These are phyloP conservation scores for Zygnema circumcarinatum DNA, from an alignment of 139 green algal genomes.

Conservation along the genomic window DNA sequence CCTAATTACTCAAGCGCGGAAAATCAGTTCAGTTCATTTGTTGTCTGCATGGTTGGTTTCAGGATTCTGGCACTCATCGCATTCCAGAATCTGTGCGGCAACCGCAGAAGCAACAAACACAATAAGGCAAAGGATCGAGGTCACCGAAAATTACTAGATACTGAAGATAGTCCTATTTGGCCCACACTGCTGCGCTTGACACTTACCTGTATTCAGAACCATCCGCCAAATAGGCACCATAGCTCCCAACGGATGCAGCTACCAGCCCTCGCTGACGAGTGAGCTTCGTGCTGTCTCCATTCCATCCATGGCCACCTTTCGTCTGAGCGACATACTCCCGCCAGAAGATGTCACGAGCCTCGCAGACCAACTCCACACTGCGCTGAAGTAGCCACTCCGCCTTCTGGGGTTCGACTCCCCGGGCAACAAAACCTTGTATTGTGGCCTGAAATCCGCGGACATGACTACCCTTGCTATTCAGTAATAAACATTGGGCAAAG, in stretches of 20 bases:
- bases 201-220: conserved; percentile 54
- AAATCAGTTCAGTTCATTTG: no score
- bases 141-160: no score
- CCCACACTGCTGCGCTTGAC: no score
- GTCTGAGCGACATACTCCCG: conserved; percentile 19
- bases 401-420: conserved; percentile 22
- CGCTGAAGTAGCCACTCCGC: conserved; percentile 31
- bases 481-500: no score
- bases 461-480: no score
- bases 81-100: no score
- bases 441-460: conserved; percentile 43
- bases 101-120: no score
- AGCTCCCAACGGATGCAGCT: conserved; percentile 56
- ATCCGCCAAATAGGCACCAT: conserved; percentile 56
- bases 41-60: no score
- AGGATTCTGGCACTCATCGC: no score
- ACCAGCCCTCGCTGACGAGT: conserved; percentile 38
- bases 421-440: conserved; percentile 43
- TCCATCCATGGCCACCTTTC: conserved; percentile 11
- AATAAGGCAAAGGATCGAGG: no score
- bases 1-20: no score
- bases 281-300: not conserved
- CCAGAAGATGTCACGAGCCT: conserved; percentile 53
- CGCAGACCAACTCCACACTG: conserved; percentile 42
- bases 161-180: no score